phyloP scores from a whole-genome alignment of 495 filamentous ascomycete genomes.

The Penicillium bovifimosum region DNA sequence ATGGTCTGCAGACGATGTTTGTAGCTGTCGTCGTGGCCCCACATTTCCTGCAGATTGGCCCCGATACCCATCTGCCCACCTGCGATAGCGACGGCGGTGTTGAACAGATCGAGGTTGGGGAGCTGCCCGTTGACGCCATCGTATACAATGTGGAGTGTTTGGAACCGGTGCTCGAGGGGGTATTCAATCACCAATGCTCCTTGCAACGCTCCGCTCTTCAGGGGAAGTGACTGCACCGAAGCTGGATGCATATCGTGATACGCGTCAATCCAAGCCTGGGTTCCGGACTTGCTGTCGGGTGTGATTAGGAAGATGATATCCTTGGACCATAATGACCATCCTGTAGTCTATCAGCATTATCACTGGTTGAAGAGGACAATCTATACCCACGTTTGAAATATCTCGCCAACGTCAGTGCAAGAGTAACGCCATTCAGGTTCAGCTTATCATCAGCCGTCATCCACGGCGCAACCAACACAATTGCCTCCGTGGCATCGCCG shows the following conservation, averaged over 20 bases:
- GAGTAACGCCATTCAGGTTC: conserved; percentile 80
- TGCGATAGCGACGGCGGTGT: conserved; percentile 84
- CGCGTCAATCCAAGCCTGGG: conserved; percentile 95
- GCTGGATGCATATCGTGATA: conserved; percentile 83
- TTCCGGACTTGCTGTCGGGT: conserved; percentile 80
- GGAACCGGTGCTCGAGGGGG: conserved; percentile 73
- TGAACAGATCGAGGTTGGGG: conserved; percentile 92
- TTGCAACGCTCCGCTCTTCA: conserved; percentile 91
- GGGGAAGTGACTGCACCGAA: conserved; percentile 67
- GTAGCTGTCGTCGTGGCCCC: conserved; percentile 77
- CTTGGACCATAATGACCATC: conserved; percentile 98
- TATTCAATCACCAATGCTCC: conserved; percentile 93
- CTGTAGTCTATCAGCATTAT: conserved; percentile 32
- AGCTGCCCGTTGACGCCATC: conserved; percentile 95
- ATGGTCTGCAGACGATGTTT: conserved; percentile 79
- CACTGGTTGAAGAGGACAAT: not conserved
- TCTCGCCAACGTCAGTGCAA: conserved; percentile 78
- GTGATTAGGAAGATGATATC: conserved; percentile 93
- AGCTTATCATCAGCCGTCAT: conserved; percentile 71
- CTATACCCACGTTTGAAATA: conserved; percentile 75
- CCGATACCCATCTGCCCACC: conserved; percentile 89
- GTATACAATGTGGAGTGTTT: conserved; percentile 84
- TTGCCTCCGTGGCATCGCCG: conserved; percentile 96
- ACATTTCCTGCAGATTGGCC: conserved; percentile 78
- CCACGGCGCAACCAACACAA: conserved; percentile 88